Percentiles rank a stretch among this genome's conserved stretches.
Evolutionary conservation across 768 basidiomycete species (phyloP).

Genomic region (Candolleomyces aberdarensis): DNA sequence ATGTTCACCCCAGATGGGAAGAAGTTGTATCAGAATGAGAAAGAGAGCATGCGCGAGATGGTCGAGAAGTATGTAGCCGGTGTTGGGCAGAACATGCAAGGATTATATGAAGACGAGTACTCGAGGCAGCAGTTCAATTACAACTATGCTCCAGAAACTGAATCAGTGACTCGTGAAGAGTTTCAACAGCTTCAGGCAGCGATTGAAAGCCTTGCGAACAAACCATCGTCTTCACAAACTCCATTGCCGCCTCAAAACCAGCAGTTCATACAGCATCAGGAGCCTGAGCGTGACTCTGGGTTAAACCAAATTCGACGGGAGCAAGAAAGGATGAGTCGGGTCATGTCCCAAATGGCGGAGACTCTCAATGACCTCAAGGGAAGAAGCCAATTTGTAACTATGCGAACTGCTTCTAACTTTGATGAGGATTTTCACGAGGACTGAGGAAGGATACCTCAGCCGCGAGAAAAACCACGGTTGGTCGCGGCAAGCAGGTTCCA

Average conservation of each 20-base stretch:
- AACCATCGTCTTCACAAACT: background rate
- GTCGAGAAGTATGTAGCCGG: background rate
- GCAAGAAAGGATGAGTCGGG: background rate
- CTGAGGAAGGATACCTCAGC: constrained; percentile 1
- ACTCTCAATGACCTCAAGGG: background rate
- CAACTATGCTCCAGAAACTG: background rate
- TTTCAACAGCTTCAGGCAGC: background rate
- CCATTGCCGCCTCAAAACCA: background rate
- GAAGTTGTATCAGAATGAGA: background rate
- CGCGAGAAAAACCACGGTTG: constrained; percentile 1
- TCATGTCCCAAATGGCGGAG: background rate
- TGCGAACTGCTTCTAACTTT: no score
- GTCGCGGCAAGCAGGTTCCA: background rate
- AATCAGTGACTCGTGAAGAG: background rate
- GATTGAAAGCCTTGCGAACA: background rate
- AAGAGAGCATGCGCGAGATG: background rate
- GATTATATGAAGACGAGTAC: background rate
- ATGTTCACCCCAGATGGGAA: background rate
- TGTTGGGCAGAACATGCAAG: background rate
- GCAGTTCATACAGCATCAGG: no score
- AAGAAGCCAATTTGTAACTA: background rate
- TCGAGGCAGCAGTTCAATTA: background rate
- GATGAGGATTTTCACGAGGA: constrained; percentile 5
- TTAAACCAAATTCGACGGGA: background rate
- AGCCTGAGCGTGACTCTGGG: no score